These are phyloP conservation scores for Dianthus caryophyllus DNA, from an alignment of 148 eudicot species.

Conservation along the genomic window DNA sequence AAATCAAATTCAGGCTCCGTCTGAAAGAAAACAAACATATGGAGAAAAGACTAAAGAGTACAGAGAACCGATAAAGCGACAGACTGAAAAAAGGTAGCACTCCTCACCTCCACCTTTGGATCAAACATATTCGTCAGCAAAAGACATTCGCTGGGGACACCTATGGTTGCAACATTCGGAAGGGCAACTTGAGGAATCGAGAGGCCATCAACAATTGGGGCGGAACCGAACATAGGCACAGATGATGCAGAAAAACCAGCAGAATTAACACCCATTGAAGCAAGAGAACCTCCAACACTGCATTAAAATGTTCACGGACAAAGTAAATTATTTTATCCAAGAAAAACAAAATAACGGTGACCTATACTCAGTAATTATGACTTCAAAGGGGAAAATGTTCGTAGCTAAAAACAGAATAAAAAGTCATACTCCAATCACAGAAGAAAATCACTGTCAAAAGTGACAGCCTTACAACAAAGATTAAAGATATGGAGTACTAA, in stretches of 20 bases:
- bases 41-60: conserved; percentile 2
- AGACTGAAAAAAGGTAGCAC: not conserved
- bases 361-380: not conserved
- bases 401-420: not conserved
- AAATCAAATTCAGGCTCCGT: conserved; percentile 79
- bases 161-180: conserved; percentile 56
- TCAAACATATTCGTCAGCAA: conserved; percentile 93
- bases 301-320: conserved; percentile 21
- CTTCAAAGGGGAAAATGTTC: not conserved
- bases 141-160: conserved; percentile 80
- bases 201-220: conserved; percentile 31
- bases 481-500: conserved; percentile 21
- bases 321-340: not conserved
- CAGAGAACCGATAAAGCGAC: not conserved
- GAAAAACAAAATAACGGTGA: not conserved
- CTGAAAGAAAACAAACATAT: conserved; percentile 32
- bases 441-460: not conserved
- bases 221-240: conserved; percentile 35
- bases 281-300: conserved; percentile 52
- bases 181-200: conserved; percentile 41
- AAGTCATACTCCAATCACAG: not conserved
- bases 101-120: conserved; percentile 64
- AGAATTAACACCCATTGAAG: conserved; percentile 30
- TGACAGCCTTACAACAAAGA: not conserved
- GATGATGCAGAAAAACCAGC: conserved; percentile 31